Evolutionary conservation across 164 flowering plant species (phyloP), one percentile per base, ranked within the genome.

Genomic region (Chimonanthus praecox): DNA sequence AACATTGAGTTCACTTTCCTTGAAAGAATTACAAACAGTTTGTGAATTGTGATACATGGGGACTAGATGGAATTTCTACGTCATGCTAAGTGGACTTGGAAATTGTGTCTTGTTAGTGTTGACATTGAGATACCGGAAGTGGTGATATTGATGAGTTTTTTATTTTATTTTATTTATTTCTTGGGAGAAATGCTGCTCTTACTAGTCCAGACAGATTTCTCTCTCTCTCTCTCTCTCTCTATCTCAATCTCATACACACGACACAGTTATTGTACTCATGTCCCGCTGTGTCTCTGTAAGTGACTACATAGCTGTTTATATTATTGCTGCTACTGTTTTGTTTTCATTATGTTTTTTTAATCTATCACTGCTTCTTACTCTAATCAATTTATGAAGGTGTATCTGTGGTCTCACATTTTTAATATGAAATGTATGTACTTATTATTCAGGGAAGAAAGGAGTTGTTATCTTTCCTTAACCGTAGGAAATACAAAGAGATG

Each of bases 401-500:
- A 11, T 11, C n/a, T 69, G 2, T 44, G 7, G 48, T 69, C 49
- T 49, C 44, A 6, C 47, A 3, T n/a, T 47, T 5, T 69, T 58
- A 69, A 48, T 48, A 16, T 21, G 7, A 48, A 4, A 48, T 49
- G 16, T 70, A 11, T 70, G 46, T 44, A 20, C 10, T 16, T 54
- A 11, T 49, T 20, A 7, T 75, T 33, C 82, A 95, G 99, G 98
- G 97, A 79, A 88, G 98, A 81, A 90, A 90, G 82, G 98, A 95
- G 80, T 85, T 93, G 45, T 75, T 93, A 13, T 90, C 96, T 44
- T 70, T 93, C 67, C 81, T 95, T 47, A 93, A 80, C 73, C 91
- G 94, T 5, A 87, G 87, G 77, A 89, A 83, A 78, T 89, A 89
- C 85, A 95, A 89, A 78, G 97, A 95, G 83, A 95, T 95, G 97